Evolutionary conservation across 768 basidiomycete species (phyloP).

Genomic region (Rhodotorula toruloides): DNA sequence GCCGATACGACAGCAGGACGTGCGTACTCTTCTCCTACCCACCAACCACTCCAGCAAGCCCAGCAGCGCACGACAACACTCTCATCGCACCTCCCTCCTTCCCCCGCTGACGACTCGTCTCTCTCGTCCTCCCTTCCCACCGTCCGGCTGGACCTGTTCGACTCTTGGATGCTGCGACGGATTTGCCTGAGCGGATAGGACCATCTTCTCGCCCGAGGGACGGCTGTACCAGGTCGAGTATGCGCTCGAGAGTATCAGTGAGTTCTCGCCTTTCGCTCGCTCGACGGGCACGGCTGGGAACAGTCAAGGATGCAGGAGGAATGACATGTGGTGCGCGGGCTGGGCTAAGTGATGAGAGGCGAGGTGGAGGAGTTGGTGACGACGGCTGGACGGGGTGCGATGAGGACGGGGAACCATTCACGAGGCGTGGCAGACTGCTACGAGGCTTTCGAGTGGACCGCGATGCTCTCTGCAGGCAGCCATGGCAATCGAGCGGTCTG

Average conservation of each 20-base stretch:
- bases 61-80: no score
- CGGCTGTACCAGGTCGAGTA: constrained; percentile 99
- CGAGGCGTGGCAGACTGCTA: no score
- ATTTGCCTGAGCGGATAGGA: constrained; percentile 61
- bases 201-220: constrained; percentile 99
- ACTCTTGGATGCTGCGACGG: neutral
- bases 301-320: neutral
- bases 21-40: neutral
- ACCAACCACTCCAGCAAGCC: neutral
- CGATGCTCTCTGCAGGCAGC: neutral
- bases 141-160: neutral
- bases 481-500: neutral
- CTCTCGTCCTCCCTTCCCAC: neutral
- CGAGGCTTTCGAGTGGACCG: no score
- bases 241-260: constrained; percentile 98
- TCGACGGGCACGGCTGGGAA: constrained; percentile 52
- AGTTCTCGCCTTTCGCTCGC: constrained; percentile 51
- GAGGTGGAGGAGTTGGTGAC: no score
- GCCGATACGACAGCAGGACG: constrained; percentile 36
- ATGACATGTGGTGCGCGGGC: no score
- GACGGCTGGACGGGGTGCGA: no score
- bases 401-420: no score
- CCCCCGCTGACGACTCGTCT: neutral
- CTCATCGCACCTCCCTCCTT: neutral
- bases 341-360: no score